Conservation (phyloP, 352 stramenopile species). For the Salisapilia sapeloensis region DNA sequence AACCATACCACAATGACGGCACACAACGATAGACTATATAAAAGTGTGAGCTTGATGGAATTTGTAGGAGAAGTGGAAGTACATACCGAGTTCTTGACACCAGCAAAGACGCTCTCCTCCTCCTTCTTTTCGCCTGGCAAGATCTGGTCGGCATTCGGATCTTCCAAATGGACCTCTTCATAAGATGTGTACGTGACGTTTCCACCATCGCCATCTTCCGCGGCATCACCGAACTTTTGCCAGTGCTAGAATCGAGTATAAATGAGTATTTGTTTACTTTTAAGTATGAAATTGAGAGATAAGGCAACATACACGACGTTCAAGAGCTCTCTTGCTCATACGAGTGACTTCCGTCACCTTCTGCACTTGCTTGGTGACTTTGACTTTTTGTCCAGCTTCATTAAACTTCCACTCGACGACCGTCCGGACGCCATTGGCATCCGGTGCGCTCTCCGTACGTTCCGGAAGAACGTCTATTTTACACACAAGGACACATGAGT, state of each 20-base stretch:
- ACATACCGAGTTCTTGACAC: conserved; percentile 60
- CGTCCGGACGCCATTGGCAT: conserved; percentile 65
- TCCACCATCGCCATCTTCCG: conserved; percentile 49
- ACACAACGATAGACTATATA: conserved; percentile 62
- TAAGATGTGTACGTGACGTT: conserved; percentile 81
- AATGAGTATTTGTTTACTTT: conserved; percentile 1
- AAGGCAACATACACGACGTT: conserved; percentile 32
- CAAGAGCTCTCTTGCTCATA: conserved; percentile 67
- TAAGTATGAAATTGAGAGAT: conserved; percentile 1
- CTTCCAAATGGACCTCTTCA: conserved; percentile 64
- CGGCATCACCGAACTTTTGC: conserved; percentile 67
- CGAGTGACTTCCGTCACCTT: conserved; percentile 71
- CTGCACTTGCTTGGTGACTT: conserved; percentile 83
- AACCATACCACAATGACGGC: conserved; percentile 81
- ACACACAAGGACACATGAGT: neutral
- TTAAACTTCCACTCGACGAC: conserved; percentile 85
- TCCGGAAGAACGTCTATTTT: conserved; percentile 60
- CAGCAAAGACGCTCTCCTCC: conserved; percentile 74
- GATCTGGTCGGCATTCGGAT: conserved; percentile 78
- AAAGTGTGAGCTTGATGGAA: neutral
- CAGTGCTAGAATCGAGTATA: conserved; percentile 39
- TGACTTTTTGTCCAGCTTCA: conserved; percentile 78
- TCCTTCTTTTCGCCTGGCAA: conserved; percentile 80
- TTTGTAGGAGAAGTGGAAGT: neutral
- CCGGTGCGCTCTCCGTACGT: conserved; percentile 69